Evolutionary conservation across 768 basidiomycete genomes (phyloP), one percentile per base, ranked within the genome.

Genomic region (Thelephora ganbajun): DNA sequence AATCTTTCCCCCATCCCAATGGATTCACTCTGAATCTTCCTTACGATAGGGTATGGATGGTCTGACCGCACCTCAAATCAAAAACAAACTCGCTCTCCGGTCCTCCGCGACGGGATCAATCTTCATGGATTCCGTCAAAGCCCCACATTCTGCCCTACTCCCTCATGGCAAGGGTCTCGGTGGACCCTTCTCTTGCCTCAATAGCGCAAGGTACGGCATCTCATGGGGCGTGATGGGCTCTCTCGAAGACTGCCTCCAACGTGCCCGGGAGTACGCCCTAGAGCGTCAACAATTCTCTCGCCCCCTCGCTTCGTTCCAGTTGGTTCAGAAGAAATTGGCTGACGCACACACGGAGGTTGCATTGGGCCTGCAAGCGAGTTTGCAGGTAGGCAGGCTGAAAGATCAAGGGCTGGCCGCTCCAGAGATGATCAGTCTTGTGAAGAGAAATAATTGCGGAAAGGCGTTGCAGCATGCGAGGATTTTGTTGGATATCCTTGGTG

Each of bases 141-240:
- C 91, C n/a, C 62, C 76, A 0, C 72, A 79, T 16, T 79, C 81
- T 42, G 72, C 84, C 2, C 68, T 97, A 33, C 74, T 98, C 30
- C 88, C 90, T 3, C 73, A 80, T 43, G 79, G 77, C 6, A 69
- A 71, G 35, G 92, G 94, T 1, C 72, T 98, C 7, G 71, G 80
- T 22, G 84, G 83, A 0, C 82, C 94, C 0, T 97, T 98, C 69
- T 82, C 84, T 0, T 14, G 30, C 26, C 46, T 55, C 12, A 55
- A 53, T 44, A 34, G 45, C 22, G 33, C 51, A 37, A 80, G 87
- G 56, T 88, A 68, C 59, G 89, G 90, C 23, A 94, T 94, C 53
- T 83, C 86, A 1, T 97, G 91, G 88, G 93, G 93, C 46, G 84
- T 86, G 1, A 93, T 98, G 77, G 94, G 94, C 23, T 84, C 93